Evolutionary conservation across 371 early-diverging fungal species (phyloP).

Genomic region (Entomophthora muscae): DNA sequence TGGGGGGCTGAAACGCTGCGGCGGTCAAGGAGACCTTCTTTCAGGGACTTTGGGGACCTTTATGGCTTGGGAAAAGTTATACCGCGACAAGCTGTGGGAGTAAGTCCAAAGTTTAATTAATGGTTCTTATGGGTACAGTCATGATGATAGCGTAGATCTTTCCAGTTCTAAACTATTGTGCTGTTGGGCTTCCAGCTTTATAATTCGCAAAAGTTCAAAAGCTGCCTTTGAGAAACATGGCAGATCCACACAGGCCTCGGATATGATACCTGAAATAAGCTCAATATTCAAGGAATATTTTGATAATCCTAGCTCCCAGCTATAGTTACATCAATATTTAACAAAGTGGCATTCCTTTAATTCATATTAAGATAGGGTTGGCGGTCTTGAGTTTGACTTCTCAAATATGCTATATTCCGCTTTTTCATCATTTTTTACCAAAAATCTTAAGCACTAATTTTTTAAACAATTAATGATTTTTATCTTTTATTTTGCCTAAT

Average conservation of each 20-base stretch:
- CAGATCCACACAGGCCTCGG: constrained; percentile 50
- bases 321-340: too few species aligned
- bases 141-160: constrained; percentile 19
- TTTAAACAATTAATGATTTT: too few species aligned
- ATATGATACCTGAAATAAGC: constrained; percentile 56
- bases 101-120: constrained; percentile 17
- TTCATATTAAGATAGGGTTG: too few species aligned
- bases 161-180: constrained; percentile 41
- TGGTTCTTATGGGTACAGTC: constrained; percentile 13
- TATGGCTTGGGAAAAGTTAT: constrained; percentile 63
- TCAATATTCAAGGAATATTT: constrained; percentile 26
- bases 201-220: constrained; percentile 41
- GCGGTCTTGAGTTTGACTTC: too few species aligned
- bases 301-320: too few species aligned
- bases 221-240: constrained; percentile 47
- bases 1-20: constrained; percentile 75
- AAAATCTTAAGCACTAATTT: too few species aligned
- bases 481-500: too few species aligned
- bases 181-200: constrained; percentile 46
- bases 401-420: too few species aligned
- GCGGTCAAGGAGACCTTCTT: constrained; percentile 97
- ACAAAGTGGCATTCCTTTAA: too few species aligned
- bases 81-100: constrained; percentile 37
- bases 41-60: constrained; percentile 77
- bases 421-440: too few species aligned